Conservation (phyloP, 352 stramenopile genomes). For the Thraustochytrium sp. region DNA sequence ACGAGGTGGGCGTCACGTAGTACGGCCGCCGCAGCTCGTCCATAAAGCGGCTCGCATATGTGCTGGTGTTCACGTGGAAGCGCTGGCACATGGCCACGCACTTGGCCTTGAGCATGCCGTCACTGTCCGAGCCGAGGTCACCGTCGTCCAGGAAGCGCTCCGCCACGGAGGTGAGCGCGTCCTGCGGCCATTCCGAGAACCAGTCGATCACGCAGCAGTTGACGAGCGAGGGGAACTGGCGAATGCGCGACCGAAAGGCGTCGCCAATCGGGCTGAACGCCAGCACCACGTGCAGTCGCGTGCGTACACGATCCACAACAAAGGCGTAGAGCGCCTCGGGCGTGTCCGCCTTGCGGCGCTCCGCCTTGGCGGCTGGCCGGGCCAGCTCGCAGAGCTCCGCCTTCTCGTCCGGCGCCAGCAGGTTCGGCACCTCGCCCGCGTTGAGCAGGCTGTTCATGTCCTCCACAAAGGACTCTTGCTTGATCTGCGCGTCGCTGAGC, state of each 20-base stretch:
- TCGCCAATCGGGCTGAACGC: constrained; percentile 75
- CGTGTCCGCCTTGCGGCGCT: constrained; percentile 69
- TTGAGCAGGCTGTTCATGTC: constrained; percentile 96
- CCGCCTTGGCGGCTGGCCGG: constrained; percentile 74
- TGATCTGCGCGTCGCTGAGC: constrained; percentile 88
- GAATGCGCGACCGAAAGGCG: constrained; percentile 68
- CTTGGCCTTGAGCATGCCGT: constrained; percentile 7
- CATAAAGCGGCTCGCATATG: constrained; percentile 74
- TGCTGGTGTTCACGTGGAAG: constrained; percentile 76
- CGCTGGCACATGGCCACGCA: constrained; percentile 35
- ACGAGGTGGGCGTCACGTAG: constrained; percentile 95
- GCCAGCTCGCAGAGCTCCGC: constrained; percentile 72
- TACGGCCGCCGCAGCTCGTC: constrained; percentile 83
- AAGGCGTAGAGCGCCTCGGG: constrained; percentile 77
- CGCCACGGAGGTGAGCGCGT: constrained; percentile 75
- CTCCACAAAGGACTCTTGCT: constrained; percentile 90
- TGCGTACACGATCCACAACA: constrained; percentile 80
- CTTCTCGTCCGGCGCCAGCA: constrained; percentile 85
- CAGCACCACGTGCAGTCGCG: constrained; percentile 76
- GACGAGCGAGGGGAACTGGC: constrained; percentile 79
- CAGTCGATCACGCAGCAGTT: constrained; percentile 89
- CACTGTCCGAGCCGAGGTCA: constrained; percentile 67
- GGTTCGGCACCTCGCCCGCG: constrained; percentile 80
- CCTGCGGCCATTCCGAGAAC: constrained; percentile 85
- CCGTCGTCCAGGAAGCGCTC: constrained; percentile 75